Evolutionary conservation across 768 basidiomycete species (phyloP).

Genomic region (Lentinula sp.): DNA sequence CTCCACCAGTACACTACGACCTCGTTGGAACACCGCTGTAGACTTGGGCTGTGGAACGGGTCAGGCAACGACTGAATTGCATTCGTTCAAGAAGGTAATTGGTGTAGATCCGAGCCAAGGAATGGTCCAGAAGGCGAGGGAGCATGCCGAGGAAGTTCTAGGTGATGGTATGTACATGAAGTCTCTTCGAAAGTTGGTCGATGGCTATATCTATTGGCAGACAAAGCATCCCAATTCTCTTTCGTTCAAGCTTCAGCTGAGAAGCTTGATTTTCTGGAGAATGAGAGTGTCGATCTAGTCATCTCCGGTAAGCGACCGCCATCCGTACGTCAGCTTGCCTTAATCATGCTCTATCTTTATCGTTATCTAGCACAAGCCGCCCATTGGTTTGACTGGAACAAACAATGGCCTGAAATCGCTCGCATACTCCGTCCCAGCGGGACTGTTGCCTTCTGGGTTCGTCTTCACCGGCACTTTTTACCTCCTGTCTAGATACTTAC

Average conservation of each 20-base stretch:
- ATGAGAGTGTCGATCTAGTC: conserved; percentile 57
- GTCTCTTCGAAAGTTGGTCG: neutral
- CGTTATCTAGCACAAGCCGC: conserved; percentile 56
- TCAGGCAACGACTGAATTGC: conserved; percentile 59
- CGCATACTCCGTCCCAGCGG: conserved; percentile 57
- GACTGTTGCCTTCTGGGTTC: conserved; percentile 69
- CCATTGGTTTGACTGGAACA: conserved; percentile 78
- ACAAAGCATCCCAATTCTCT: conserved; percentile 20
- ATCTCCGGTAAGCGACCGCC: conserved; percentile 45
- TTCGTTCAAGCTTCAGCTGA: conserved; percentile 45
- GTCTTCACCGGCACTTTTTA: conserved; percentile 7
- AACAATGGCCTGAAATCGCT: conserved; percentile 63
- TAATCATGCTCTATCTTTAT: neutral
- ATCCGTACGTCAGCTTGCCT: neutral
- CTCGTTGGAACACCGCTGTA: conserved; percentile 50
- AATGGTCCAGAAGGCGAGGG: conserved; percentile 59
- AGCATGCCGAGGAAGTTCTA: conserved; percentile 16
- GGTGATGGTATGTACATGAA: neutral
- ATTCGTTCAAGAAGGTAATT: conserved; percentile 50
- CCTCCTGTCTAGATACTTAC: neutral
- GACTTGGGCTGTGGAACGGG: conserved; percentile 85
- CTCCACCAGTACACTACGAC: neutral
- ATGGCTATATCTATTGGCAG: conserved; percentile 9
- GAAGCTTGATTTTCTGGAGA: conserved; percentile 40
- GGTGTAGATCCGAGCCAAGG: conserved; percentile 70